A percentile compares a stretch with the other conserved stretches of the same genome.
Conservation (phyloP, 75 land plant species). For the Larix kaempferi region DNA sequence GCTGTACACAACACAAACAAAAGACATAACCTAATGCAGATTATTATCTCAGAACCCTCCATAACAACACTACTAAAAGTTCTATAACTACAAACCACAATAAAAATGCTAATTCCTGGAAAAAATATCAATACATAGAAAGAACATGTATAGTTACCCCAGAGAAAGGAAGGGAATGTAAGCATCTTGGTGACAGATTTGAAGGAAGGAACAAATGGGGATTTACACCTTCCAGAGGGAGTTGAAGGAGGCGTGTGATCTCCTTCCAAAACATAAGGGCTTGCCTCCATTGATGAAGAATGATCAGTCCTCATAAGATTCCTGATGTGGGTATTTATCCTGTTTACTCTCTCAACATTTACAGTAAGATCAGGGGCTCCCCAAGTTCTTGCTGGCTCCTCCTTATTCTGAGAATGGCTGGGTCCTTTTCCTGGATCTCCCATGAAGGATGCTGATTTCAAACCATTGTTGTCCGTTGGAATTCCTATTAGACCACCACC, state of each 20-base stretch:
- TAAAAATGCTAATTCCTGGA: not conserved
- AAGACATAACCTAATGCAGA: not conserved
- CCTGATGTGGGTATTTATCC: not conserved
- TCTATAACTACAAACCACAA: not conserved
- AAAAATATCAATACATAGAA: not conserved
- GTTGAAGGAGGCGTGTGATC: not conserved
- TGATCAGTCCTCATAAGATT: not conserved
- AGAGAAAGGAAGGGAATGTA: slow-evolving; percentile 5
- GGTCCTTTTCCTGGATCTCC: not conserved
- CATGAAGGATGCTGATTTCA: not conserved
- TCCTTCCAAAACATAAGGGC: not conserved
- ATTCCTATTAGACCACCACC: no score
- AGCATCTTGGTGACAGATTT: slow-evolving; percentile 6
- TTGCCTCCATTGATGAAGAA: not conserved
- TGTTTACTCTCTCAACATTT: not conserved
- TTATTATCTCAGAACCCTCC: not conserved
- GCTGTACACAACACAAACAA: not conserved
- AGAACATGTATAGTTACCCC: slow-evolving; percentile 1
- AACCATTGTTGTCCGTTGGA: not conserved
- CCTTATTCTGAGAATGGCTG: no score
- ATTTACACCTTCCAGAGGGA: slow-evolving; percentile 11
- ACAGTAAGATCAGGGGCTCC: not conserved
- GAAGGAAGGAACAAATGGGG: slow-evolving; percentile 11
- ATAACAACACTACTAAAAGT: not conserved
- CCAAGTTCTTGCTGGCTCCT: not conserved